phyloP scores from a whole-genome alignment of 2,329 filamentous ascomycete genomes.

The Exophiala alcalophila region DNA sequence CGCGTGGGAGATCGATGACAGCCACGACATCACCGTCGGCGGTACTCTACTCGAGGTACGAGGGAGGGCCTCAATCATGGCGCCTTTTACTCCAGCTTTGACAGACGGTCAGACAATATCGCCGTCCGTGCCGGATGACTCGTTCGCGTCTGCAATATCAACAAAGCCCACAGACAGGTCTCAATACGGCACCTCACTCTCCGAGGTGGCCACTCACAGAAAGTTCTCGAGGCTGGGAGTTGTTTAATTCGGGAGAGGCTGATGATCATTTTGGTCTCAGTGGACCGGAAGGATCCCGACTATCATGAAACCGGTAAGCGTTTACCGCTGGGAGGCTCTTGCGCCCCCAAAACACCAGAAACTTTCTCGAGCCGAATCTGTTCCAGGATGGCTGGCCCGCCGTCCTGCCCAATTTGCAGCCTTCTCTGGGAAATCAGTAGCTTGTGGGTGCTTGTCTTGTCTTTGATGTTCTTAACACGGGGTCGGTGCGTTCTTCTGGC shows the following conservation, averaged over 20 bases:
- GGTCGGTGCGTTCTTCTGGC: constrained; percentile 7
- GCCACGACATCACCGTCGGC: no score
- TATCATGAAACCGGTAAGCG: constrained; percentile 19
- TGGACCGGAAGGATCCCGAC: constrained; percentile 15
- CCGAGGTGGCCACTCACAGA: constrained; percentile 5
- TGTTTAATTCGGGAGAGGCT: constrained; percentile 13
- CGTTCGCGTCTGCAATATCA: constrained; percentile 9
- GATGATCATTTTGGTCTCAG: constrained; percentile 9
- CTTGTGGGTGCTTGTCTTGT: constrained; percentile 10
- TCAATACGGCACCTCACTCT: constrained; percentile 15
- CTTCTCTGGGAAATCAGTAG: constrained; percentile 12
- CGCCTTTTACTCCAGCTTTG: no score
- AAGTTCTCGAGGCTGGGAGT: constrained; percentile 7
- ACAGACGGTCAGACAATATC: no score
- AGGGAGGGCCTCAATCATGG: no score
- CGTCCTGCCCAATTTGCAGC: constrained; percentile 16
- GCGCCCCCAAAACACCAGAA: constrained; percentile 16
- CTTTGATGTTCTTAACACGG: constrained; percentile 11
- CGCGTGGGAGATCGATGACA: no score
- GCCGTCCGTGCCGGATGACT: no score
- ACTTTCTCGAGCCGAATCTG: constrained; percentile 10
- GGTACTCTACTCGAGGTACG: no score
- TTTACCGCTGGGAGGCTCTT: constrained; percentile 19
- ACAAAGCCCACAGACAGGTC: no score
- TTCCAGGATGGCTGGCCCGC: constrained; percentile 23